Conservation (phyloP, 192 early-diverging fungal species). For the Gamsiella multidivaricata region DNA sequence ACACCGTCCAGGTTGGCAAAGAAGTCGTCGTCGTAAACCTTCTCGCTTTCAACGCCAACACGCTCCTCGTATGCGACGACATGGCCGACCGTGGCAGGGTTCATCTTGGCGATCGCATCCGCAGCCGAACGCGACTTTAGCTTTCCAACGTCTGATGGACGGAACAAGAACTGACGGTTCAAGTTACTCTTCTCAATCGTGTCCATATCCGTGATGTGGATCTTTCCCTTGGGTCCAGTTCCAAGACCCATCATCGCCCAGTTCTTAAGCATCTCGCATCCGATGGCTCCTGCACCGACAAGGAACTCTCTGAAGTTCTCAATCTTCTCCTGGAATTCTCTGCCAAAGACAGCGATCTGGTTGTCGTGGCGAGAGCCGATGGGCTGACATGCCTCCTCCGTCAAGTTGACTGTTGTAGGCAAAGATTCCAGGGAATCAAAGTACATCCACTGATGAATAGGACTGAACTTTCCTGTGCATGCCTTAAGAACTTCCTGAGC, state of each 20-base stretch:
- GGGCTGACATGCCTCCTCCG: slow-evolving; percentile 82
- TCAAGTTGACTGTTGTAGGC: slow-evolving; percentile 71
- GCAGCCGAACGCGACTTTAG: slow-evolving; percentile 95
- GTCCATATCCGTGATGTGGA: slow-evolving; percentile 99
- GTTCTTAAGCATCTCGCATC: slow-evolving; percentile 99
- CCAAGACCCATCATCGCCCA: slow-evolving; percentile 96
- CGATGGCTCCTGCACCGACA: slow-evolving; percentile 98
- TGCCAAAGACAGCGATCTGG: slow-evolving; percentile 96
- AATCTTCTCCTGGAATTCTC: slow-evolving; percentile 88
- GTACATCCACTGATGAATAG: slow-evolving; percentile 92
- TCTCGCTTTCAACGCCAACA: slow-evolving; percentile 95
- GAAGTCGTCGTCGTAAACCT: slow-evolving; percentile 87
- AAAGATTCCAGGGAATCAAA: slow-evolving; percentile 98
- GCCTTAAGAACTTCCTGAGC: slow-evolving; percentile 99
- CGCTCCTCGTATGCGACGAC: slow-evolving; percentile 88
- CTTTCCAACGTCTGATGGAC: slow-evolving; percentile 86
- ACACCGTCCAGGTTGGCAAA: slow-evolving; percentile 91
- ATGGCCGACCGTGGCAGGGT: slow-evolving; percentile 80
- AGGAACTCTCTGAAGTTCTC: slow-evolving; percentile 92
- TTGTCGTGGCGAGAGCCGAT: slow-evolving; percentile 94
- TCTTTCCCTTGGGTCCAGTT: slow-evolving; percentile 81
- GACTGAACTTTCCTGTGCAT: slow-evolving; percentile 96
- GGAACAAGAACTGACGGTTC: slow-evolving; percentile 99
- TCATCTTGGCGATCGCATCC: slow-evolving; percentile 90
- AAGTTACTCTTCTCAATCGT: slow-evolving; percentile 99